Evolutionary conservation across 768 basidiomycete genomes (phyloP).

Genomic region (Phaffia australis): DNA sequence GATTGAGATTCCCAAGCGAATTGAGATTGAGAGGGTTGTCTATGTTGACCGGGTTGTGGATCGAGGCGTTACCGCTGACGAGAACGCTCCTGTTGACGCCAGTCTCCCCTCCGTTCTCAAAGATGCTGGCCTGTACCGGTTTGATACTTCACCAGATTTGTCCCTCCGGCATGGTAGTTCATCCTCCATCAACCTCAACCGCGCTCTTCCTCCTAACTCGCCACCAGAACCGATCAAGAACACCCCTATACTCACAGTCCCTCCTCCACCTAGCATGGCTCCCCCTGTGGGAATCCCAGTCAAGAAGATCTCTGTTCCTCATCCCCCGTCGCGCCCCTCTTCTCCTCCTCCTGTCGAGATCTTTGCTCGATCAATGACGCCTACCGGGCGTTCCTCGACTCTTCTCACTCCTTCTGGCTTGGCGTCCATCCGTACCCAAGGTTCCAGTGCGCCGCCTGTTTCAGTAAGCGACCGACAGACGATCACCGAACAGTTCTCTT

Average conservation of each 20-base stretch:
- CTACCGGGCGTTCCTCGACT: conserved; percentile 52
- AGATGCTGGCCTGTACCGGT: conserved; percentile 24
- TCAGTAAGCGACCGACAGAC: conserved; percentile 34
- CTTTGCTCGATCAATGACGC: conserved; percentile 61
- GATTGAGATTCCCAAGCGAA: conserved; percentile 27
- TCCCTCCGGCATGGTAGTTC: too few species aligned
- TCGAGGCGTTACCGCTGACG: conserved; percentile 10
- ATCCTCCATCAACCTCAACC: conserved; percentile 3
- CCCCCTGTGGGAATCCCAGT: conserved; percentile 63
- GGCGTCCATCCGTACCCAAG: conserved; percentile 29
- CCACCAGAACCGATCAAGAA: neutral
- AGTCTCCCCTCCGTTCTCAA: conserved; percentile 9
- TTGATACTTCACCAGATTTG: neutral
- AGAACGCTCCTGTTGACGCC: neutral
- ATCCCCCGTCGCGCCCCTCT: conserved; percentile 72
- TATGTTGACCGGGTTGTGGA: conserved; percentile 26
- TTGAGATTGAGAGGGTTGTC: conserved; percentile 33
- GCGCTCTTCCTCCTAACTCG: neutral
- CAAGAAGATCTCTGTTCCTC: conserved; percentile 39
- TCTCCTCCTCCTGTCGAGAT: conserved; percentile 90
- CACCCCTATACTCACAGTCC: conserved; percentile 14
- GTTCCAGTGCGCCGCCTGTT: conserved; percentile 65
- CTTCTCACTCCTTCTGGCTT: conserved; percentile 3
- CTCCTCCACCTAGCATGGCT: conserved; percentile 47
- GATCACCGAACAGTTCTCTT: neutral